Evolutionary conservation across 768 basidiomycete genomes (phyloP).

Genomic region (Xanthoconium stramineum): DNA sequence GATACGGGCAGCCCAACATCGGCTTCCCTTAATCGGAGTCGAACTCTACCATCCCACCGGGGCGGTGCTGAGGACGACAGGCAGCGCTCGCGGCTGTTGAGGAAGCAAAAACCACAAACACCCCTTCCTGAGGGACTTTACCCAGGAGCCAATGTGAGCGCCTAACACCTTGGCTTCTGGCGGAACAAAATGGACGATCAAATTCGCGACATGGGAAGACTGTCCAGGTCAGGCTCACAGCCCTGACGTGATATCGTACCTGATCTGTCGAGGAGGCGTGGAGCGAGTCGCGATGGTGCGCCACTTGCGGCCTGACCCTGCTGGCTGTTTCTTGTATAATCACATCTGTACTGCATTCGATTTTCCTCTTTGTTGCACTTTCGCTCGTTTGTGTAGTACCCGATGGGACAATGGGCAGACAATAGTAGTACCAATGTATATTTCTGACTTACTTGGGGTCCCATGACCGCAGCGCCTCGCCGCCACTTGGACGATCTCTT

Average conservation of each 20-base stretch:
- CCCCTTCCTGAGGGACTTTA: constrained; percentile 21
- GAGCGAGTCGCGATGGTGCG: constrained; percentile 6
- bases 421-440: constrained; percentile 2
- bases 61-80: constrained; percentile 33
- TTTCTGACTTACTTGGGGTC: neutral
- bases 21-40: constrained; percentile 48
- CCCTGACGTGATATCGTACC: constrained; percentile 3
- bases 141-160: constrained; percentile 23
- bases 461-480: neutral
- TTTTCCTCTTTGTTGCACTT: neutral
- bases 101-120: constrained; percentile 50
- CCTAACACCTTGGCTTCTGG: constrained; percentile 4
- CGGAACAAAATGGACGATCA: neutral
- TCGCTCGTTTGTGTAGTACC: neutral
- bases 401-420: neutral
- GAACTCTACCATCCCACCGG: constrained; percentile 52
- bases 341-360: neutral
- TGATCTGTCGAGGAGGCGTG: constrained; percentile 18
- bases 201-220: constrained; percentile 1
- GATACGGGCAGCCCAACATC: constrained; percentile 28
- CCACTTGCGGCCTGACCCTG: constrained; percentile 12
- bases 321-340: constrained; percentile 11
- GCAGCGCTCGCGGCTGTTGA: constrained; percentile 40
- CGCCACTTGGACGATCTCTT: too few species aligned
- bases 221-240: neutral